Evolutionary conservation across 2,329 filamentous ascomycete genomes (phyloP), one percentile per base, ranked within the genome.

Genomic region (Phialemonium atrogriseum): DNA sequence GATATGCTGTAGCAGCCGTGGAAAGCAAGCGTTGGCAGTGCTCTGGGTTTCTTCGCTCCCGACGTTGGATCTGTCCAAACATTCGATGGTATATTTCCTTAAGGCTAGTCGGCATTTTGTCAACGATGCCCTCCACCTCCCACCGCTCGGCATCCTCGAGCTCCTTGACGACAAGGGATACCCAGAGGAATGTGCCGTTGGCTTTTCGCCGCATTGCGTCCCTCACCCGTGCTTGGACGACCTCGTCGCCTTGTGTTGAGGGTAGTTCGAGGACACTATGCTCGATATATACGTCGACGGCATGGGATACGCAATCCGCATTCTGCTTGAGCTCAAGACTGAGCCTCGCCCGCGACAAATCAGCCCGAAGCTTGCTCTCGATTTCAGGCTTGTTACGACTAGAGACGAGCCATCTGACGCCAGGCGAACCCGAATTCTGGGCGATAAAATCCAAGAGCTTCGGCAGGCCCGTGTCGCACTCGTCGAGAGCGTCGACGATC

Each of bases 401-500:
- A 2, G 59, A 59, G 4, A 64, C 38, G 13, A 66, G 37, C 56
- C 55, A 66, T 39, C 61, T 66, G 15, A 57, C 39, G 9, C 36
- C 29, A 9, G 27, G 21, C 33, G 33, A 38, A 33, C 18, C 13
- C 5, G 45, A 47, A 19, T 43, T 46, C 6, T 47, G 26, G 5
- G 36, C 27, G 26, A 68, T 51, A 5, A 64, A 42, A 2, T 55
- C 30, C 9, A 65, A 45, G 21, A 67, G 55, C 24, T 45, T 18
- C 3, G 28, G 6, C 11, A 46, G 37, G 25, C 41, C 52, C 7
- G 18, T 36, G 23, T 22, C 37, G 37, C 64, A 70, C 39, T 70
- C 62, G 33, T 71, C 62, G 1, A 70, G 56, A 2, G 57, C 62
- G 42, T 70, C 60, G 19, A 70, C 45, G 3, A 69, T 38, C 5